These are phyloP conservation scores for Articulospora tetracladia DNA, from an alignment of 495 filamentous ascomycete species.

Conservation along the genomic window DNA sequence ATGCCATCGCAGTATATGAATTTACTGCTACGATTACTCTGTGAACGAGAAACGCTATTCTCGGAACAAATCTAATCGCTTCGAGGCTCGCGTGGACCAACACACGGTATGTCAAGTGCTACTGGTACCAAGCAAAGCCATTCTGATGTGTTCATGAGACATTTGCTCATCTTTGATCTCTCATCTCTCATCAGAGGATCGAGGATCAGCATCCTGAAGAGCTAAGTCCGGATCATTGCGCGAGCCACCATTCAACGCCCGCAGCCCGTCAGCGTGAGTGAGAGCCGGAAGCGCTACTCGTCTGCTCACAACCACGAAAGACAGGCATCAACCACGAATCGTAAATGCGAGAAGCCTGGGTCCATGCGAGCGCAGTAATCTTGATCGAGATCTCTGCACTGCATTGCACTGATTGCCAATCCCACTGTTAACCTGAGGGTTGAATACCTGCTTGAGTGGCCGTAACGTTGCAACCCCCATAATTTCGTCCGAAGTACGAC, in stretches of 20 bases:
- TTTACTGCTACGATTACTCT: too few species aligned
- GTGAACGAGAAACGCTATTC: too few species aligned
- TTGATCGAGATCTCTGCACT: too few species aligned
- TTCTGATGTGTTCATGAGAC: too few species aligned
- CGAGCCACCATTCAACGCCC: background rate
- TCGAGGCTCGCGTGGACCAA: too few species aligned
- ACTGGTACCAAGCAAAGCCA: too few species aligned
- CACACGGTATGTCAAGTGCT: too few species aligned
- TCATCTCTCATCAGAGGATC: background rate
- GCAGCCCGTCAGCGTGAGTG: background rate
- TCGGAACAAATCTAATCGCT: too few species aligned
- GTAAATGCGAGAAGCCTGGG: too few species aligned
- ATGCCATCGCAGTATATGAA: too few species aligned
- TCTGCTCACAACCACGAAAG: background rate
- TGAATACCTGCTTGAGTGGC: background rate
- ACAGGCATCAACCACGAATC: background rate
- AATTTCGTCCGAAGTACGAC: background rate
- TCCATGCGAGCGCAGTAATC: background rate
- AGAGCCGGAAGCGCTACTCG: background rate
- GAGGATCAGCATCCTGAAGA: background rate
- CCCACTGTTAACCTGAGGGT: background rate
- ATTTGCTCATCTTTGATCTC: too few species aligned
- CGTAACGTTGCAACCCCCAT: background rate
- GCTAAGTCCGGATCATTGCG: background rate
- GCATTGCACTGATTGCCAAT: background rate